phyloP scores from a whole-genome alignment of 1,139 yeast genomes.

The Kluyveromyces sp. region DNA sequence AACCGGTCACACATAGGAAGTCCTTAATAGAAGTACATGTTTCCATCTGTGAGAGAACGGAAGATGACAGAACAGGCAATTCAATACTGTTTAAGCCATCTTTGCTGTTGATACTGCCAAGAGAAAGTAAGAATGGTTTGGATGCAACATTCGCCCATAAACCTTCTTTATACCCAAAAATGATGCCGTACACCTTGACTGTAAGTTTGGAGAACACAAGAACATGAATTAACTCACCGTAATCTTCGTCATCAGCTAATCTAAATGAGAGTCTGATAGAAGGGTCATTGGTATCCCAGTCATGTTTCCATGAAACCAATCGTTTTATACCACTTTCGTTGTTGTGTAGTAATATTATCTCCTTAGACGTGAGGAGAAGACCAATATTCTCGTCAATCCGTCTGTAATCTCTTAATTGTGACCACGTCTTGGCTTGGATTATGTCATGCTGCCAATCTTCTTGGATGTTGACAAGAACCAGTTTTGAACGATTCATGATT shows the following conservation, averaged over 20 bases:
- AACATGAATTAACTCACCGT: constrained; percentile 12
- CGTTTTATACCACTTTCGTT: constrained; percentile 32
- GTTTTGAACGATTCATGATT: constrained; percentile 41
- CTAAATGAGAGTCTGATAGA: constrained; percentile 41
- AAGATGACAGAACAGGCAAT: constrained; percentile 12
- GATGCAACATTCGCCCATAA: constrained; percentile 16
- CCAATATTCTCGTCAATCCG: constrained; percentile 31
- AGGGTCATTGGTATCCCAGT: constrained; percentile 47
- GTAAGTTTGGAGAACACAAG: constrained; percentile 22
- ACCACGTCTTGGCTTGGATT: constrained; percentile 53
- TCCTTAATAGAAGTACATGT: neutral
- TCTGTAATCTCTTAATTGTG: constrained; percentile 43
- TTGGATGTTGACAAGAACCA: constrained; percentile 33
- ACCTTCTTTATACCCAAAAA: constrained; percentile 14
- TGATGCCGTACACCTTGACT: constrained; percentile 18
- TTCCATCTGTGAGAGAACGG: constrained; percentile 9
- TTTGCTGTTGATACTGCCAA: neutral
- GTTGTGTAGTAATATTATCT: constrained; percentile 44
- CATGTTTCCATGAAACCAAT: constrained; percentile 65
- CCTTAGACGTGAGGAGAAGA: constrained; percentile 54
- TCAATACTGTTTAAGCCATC: constrained; percentile 9
- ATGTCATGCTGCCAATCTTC: constrained; percentile 31
- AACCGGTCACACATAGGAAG: constrained; percentile 1
- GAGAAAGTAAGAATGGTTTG: constrained; percentile 12
- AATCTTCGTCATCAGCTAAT: constrained; percentile 8